Conservation (phyloP, 768 basidiomycete genomes). For the Kwoniella newhampshirensis region DNA sequence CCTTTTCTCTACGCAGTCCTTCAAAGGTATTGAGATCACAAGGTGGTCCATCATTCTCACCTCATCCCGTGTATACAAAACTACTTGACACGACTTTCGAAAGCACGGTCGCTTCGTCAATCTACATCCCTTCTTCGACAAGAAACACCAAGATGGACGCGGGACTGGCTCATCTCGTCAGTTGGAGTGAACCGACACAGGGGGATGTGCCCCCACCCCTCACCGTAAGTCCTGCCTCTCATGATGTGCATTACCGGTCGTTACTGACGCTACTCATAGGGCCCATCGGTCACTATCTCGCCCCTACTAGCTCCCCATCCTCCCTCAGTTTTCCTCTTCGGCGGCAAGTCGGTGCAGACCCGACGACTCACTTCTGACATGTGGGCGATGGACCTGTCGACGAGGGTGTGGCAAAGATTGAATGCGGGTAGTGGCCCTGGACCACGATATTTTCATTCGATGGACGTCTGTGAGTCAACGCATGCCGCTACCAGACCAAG, state of each 20-base stretch:
- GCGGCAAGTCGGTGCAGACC: conserved; percentile 80
- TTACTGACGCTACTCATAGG: conserved; percentile 21
- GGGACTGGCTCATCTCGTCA: conserved; percentile 41
- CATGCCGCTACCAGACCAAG: not conserved
- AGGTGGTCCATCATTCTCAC: too few relatives aligned
- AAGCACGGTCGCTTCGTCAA: too few relatives aligned
- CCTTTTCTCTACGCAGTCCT: too few relatives aligned
- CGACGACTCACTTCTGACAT: conserved; percentile 87
- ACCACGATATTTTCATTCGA: conserved; percentile 91
- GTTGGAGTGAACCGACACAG: conserved; percentile 43
- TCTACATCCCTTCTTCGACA: too few relatives aligned
- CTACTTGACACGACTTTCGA: too few relatives aligned
- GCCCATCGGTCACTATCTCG: conserved; percentile 47
- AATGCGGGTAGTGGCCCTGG: conserved; percentile 61
- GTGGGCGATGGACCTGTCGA: conserved; percentile 81
- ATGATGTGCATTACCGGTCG: not conserved
- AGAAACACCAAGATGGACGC: conserved; percentile 34
- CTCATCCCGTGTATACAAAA: too few relatives aligned
- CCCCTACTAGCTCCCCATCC: conserved; percentile 31
- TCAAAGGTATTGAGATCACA: too few relatives aligned
- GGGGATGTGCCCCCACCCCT: conserved; percentile 49
- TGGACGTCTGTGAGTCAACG: conserved; percentile 63
- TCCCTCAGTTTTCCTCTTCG: conserved; percentile 55
- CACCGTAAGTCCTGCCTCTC: conserved; percentile 26
- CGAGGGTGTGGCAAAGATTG: conserved; percentile 75